Evolutionary conservation across 2,329 filamentous ascomycete genomes (phyloP), one percentile per base, ranked within the genome.

Genomic region (Cladorrhinum sp.): DNA sequence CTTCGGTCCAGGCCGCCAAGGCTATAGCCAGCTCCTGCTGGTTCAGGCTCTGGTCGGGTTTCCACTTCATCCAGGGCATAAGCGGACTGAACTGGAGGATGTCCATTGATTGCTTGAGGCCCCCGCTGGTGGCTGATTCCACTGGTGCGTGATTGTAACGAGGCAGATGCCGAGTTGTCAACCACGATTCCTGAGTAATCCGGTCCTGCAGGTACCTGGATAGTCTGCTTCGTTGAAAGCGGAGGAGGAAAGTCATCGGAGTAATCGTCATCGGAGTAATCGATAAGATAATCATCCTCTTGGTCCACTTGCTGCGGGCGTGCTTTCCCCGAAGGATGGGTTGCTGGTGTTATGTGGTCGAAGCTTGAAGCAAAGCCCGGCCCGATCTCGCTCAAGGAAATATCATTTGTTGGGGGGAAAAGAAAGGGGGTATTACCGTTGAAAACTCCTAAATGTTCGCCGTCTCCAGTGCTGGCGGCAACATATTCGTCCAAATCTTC

Each of bases 191-290:
- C 42, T 20, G 42, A 46, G 18, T 8, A 46, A 12, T 18, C n/a
- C n/a, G 42, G 10, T 16, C 7, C 16, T 8, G n/a, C 7, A 46
- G 16, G 18, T 46, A 20, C 42, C 18, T 18, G 16, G 16, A 46
- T 20, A 46, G n/a, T 16, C 18, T 46, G 42, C 36, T n/a, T 42
- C 10, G 36, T 7, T 26, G 18, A 20, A 2, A 16, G 46, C 26
- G 39, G 26, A 9, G n/a, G 4, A 14, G 1, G 16, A 24, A 39
- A 12, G 20, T 23, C 36, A 33, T 36, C n/a, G 23, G 10, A 10
- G 26, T 59, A 59, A 12, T 65, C 64, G 57, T 73, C 70, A 48
- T 74, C 72, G 1, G 71, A 70, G 57, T 76, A 73, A 60, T 75
- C 72, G 51, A 74, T 75, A 59, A 65, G 48, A 39, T 24, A 18